Percentiles rank a stretch among this genome's conserved stretches.
phyloP scores from a whole-genome alignment of 2,329 filamentous ascomycete species.

The Fusarium staphyleae region DNA sequence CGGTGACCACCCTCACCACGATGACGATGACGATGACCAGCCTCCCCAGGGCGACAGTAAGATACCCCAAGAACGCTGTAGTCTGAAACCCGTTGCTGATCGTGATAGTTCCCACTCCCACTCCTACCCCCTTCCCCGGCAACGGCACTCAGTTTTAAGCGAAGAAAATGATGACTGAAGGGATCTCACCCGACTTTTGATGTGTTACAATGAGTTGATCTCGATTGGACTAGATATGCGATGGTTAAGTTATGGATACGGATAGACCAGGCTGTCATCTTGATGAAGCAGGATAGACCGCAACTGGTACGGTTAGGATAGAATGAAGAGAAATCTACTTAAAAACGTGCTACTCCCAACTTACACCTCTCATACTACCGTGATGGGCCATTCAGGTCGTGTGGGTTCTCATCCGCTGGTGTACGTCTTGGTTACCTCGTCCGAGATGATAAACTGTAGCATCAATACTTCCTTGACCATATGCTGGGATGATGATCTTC shows the following conservation, averaged over 20 bases:
- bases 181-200: too few relatives aligned
- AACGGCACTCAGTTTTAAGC: conserved; percentile 5
- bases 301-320: background rate
- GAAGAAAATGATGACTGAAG: too few relatives aligned
- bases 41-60: conserved; percentile 2
- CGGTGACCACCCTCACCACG: too few relatives aligned
- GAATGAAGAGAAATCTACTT: background rate
- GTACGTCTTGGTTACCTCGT: too few relatives aligned
- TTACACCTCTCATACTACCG: too few relatives aligned
- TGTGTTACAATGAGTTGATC: background rate
- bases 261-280: conserved; percentile 10
- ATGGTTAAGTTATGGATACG: background rate
- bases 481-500: too few relatives aligned
- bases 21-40: background rate
- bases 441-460: too few relatives aligned
- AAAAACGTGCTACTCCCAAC: too few relatives aligned
- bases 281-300: conserved; percentile 15
- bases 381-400: too few relatives aligned
- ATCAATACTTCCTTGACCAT: too few relatives aligned
- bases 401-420: too few relatives aligned
- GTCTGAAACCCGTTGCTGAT: conserved; percentile 1
- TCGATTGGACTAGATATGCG: background rate
- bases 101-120: conserved; percentile 19
- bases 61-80: background rate
- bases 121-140: conserved; percentile 9